phyloP scores from a whole-genome alignment of 495 filamentous ascomycete genomes.

The Penicillium riverlandense region DNA sequence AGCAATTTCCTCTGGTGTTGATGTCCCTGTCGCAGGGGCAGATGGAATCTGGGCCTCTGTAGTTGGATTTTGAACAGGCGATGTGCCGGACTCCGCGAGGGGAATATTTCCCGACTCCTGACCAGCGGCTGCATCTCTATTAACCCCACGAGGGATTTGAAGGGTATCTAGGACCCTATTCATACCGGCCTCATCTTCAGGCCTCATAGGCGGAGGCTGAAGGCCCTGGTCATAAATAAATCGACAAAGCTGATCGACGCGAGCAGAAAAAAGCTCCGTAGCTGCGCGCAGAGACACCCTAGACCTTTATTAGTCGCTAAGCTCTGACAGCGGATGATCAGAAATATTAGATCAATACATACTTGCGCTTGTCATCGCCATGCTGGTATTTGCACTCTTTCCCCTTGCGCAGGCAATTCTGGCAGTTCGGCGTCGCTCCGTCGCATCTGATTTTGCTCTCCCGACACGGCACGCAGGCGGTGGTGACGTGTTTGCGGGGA shows the following conservation, averaged over 20 bases:
- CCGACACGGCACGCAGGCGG: slow-evolving; percentile 42
- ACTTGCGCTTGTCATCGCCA: slow-evolving; percentile 45
- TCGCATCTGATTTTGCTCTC: slow-evolving; percentile 46
- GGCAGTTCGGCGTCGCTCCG: slow-evolving; percentile 36
- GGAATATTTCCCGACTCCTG: neutral
- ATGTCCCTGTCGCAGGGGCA: slow-evolving; percentile 1
- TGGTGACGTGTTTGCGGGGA: slow-evolving; percentile 40
- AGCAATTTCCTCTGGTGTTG: slow-evolving; percentile 8
- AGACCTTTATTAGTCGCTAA: slow-evolving; percentile 1
- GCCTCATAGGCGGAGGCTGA: slow-evolving; percentile 33
- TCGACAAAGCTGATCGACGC: slow-evolving; percentile 40
- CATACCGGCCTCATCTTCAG: slow-evolving; percentile 39
- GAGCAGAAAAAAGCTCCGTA: slow-evolving; percentile 39
- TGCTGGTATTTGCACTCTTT: slow-evolving; percentile 43
- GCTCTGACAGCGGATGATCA: neutral
- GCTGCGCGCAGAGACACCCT: slow-evolving; percentile 43
- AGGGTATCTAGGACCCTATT: slow-evolving; percentile 39
- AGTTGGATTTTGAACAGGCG: slow-evolving; percentile 12
- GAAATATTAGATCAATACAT: slow-evolving; percentile 5
- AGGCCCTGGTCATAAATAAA: slow-evolving; percentile 40
- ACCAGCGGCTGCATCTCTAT: slow-evolving; percentile 3
- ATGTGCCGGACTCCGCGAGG: neutral
- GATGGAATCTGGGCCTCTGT: slow-evolving; percentile 8
- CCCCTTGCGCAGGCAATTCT: slow-evolving; percentile 42
- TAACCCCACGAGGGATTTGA: slow-evolving; percentile 29